Evolutionary conservation across 2,329 filamentous ascomycete genomes (phyloP).

Genomic region (Westerdykella aurantiaca): DNA sequence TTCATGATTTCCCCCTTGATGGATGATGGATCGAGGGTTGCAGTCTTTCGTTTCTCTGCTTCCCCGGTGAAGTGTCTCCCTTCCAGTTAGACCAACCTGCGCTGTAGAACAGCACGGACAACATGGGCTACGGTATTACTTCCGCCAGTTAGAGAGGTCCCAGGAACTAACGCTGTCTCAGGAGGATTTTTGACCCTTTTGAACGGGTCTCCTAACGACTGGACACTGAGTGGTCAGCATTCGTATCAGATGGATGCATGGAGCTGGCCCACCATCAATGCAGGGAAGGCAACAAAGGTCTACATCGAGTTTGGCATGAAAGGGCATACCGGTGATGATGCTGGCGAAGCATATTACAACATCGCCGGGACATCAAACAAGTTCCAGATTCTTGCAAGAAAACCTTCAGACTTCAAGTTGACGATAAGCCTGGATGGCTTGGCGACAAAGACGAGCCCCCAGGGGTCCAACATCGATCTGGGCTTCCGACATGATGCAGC

Average conservation of each 20-base stretch:
- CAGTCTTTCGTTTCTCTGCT: too few species aligned
- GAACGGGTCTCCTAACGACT: conserved; percentile 39
- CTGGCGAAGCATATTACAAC: conserved; percentile 32
- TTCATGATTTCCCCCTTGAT: too few species aligned
- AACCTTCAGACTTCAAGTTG: conserved; percentile 26
- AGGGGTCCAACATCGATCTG: conserved; percentile 27
- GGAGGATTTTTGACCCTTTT: conserved; percentile 36
- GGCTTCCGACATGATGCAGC: conserved; percentile 34
- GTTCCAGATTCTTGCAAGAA: conserved; percentile 29
- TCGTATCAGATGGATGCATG: conserved; percentile 38
- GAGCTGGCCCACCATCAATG: conserved; percentile 30
- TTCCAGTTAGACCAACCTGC: too few species aligned
- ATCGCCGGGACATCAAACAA: conserved; percentile 24
- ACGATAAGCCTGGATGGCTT: conserved; percentile 26
- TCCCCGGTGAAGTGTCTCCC: too few species aligned
- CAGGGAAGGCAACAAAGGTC: conserved; percentile 27
- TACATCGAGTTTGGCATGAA: conserved; percentile 28
- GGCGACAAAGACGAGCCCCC: conserved; percentile 28
- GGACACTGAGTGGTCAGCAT: conserved; percentile 23
- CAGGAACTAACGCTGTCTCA: conserved; percentile 7
- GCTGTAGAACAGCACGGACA: conserved; percentile 1
- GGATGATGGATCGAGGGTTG: too few species aligned
- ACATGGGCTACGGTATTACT: conserved; percentile 24
- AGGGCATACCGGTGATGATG: conserved; percentile 28
- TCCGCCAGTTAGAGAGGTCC: not conserved